A percentile compares a stretch with the other conserved stretches of the same genome.
Evolutionary conservation across 345 rosid species (phyloP).

Genomic region (Odontarrhena argentea): DNA sequence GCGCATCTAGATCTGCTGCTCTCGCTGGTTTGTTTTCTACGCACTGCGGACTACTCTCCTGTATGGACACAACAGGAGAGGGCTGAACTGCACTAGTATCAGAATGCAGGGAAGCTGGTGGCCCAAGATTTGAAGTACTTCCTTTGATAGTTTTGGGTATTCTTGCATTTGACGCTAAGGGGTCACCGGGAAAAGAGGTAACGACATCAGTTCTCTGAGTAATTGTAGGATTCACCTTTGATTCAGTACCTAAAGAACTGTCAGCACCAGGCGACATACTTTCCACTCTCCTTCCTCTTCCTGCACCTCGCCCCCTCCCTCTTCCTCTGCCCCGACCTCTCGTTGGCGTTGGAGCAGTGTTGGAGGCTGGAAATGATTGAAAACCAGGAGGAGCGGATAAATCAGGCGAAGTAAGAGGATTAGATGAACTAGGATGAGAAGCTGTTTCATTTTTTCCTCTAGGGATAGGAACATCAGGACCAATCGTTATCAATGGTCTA

Average conservation of each 20-base stretch:
- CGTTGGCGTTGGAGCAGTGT: conserved; percentile 37
- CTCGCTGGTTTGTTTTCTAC: conserved; percentile 27
- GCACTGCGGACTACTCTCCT: conserved; percentile 15
- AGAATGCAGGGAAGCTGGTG: conserved; percentile 38
- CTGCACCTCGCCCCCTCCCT: conserved; percentile 38
- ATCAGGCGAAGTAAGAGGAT: conserved; percentile 33
- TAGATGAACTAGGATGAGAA: conserved; percentile 34
- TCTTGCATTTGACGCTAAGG: conserved; percentile 27
- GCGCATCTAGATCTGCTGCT: conserved; percentile 40
- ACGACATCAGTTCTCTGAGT: conserved; percentile 26
- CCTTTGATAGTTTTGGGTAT: conserved; percentile 43
- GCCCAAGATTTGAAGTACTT: conserved; percentile 39
- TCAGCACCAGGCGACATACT: conserved; percentile 34
- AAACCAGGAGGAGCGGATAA: conserved; percentile 40
- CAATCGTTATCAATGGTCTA: conserved; percentile 40
- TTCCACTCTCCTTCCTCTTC: conserved; percentile 34
- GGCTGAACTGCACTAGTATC: conserved; percentile 36
- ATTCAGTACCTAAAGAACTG: conserved; percentile 32
- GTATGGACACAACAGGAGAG: conserved; percentile 17
- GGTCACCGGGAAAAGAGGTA: conserved; percentile 40
- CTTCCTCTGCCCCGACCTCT: conserved; percentile 46
- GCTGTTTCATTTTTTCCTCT: conserved; percentile 31
- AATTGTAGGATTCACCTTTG: conserved; percentile 29
- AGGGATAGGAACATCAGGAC: conserved; percentile 37
- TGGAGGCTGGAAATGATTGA: conserved; percentile 44